A percentile compares a stretch with the other conserved stretches of the same genome.
Evolutionary conservation across 768 basidiomycete genomes (phyloP).

Genomic region (Hericium erinaceus): DNA sequence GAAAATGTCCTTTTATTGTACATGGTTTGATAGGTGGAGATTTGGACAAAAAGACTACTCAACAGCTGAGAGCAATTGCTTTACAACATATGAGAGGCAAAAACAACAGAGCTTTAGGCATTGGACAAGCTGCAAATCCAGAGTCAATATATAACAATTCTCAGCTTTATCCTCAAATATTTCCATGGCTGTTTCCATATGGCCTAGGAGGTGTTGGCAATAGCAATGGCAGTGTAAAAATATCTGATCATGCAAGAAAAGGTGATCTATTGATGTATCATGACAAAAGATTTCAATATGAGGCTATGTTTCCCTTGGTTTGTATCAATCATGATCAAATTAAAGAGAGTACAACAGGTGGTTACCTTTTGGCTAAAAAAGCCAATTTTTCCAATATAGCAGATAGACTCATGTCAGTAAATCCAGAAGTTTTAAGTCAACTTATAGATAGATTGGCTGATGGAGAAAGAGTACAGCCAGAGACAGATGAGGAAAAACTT

Average conservation of each 20-base stretch:
- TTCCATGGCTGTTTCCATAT: slow-evolving; percentile 15
- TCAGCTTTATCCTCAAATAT: slow-evolving; percentile 8
- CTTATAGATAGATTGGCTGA: not conserved
- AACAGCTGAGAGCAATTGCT: not conserved
- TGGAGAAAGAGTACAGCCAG: not conserved
- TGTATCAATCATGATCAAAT: slow-evolving; percentile 18
- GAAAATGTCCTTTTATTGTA: slow-evolving; percentile 3
- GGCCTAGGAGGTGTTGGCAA: slow-evolving; percentile 9
- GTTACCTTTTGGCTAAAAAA: slow-evolving; percentile 7
- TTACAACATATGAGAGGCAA: slow-evolving; percentile 2
- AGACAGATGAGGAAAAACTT: slow-evolving; percentile 2
- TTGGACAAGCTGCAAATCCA: not conserved
- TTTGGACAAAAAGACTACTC: not conserved
- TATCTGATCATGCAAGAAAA: slow-evolving; percentile 1
- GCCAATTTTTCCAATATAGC: slow-evolving; percentile 5
- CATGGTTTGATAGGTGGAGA: slow-evolving; percentile 4
- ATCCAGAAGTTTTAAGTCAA: not conserved
- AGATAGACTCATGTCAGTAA: not conserved
- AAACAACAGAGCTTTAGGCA: not conserved
- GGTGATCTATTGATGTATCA: slow-evolving; percentile 9
- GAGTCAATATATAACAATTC: slow-evolving; percentile 11
- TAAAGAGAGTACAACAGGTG: slow-evolving; percentile 3
- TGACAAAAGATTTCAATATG: slow-evolving; percentile 15
- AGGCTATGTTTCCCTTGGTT: slow-evolving; percentile 11
- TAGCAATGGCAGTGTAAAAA: not conserved